Conservation (phyloP, 768 basidiomycete genomes). For the Psilocybe tampanensis region DNA sequence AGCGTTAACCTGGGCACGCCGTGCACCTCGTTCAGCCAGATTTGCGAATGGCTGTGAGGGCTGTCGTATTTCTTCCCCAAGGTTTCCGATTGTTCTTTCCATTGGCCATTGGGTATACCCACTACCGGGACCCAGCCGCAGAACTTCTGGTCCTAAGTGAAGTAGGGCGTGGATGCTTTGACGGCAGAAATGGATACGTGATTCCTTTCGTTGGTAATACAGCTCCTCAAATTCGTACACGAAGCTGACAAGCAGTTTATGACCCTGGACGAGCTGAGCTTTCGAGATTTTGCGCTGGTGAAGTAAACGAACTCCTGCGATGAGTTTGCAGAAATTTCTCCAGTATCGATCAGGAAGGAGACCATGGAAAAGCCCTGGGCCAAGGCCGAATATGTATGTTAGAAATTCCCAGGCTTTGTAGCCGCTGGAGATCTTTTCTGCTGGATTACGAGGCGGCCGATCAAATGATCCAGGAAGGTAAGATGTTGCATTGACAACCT, state of each 20-base stretch:
- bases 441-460: constrained; percentile 29
- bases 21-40: constrained; percentile 11
- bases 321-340: constrained; percentile 34
- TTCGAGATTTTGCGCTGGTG: constrained; percentile 24
- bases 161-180: constrained; percentile 36
- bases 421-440: constrained; percentile 37
- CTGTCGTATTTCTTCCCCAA: constrained; percentile 25
- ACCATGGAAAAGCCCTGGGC: constrained; percentile 29
- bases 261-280: constrained; percentile 10
- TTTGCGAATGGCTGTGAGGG: constrained; percentile 18
- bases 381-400: constrained; percentile 34
- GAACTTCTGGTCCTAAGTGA: constrained; percentile 31
- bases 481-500: constrained; percentile 10
- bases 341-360: constrained; percentile 32
- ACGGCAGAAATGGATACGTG: constrained; percentile 33
- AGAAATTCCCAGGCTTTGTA: constrained; percentile 41
- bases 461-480: constrained; percentile 29
- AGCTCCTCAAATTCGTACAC: constrained; percentile 34
- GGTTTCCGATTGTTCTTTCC: constrained; percentile 32
- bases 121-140: constrained; percentile 27
- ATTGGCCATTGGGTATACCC: constrained; percentile 28
- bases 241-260: constrained; percentile 26
- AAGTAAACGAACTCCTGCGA: constrained; percentile 26
- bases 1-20: constrained; percentile 15
- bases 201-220: constrained; percentile 28